phyloP scores from a whole-genome alignment of 2,329 filamentous ascomycete species.

The Juglanconis oblonga region DNA sequence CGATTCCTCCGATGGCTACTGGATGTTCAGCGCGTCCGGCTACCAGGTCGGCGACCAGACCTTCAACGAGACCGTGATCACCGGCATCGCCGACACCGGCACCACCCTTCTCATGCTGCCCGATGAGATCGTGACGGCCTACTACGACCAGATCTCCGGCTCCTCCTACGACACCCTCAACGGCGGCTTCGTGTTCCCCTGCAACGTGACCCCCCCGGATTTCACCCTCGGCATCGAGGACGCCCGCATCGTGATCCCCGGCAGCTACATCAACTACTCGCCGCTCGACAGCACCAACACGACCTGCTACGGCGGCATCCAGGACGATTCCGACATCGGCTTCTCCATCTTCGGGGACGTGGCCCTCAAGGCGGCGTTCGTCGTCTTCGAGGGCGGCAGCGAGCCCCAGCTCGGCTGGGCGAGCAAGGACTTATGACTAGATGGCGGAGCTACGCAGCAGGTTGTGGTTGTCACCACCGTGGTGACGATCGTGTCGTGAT shows the following conservation, averaged over 20 bases:
- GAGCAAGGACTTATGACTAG: slow-evolving; percentile 22
- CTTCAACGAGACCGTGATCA: slow-evolving; percentile 31
- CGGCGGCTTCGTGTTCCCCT: slow-evolving; percentile 43
- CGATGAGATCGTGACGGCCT: slow-evolving; percentile 43
- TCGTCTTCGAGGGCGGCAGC: slow-evolving; percentile 33
- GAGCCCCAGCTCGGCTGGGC: slow-evolving; percentile 39
- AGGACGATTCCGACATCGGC: slow-evolving; percentile 25
- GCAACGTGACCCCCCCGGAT: slow-evolving; percentile 31
- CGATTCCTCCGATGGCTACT: slow-evolving; percentile 57
- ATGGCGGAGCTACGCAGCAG: slow-evolving; percentile 9
- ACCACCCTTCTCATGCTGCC: slow-evolving; percentile 54
- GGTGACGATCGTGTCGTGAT: slow-evolving; percentile 1
- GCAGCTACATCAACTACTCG: slow-evolving; percentile 35
- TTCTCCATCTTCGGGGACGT: slow-evolving; percentile 31
- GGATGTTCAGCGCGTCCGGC: slow-evolving; percentile 50
- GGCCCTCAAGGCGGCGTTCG: slow-evolving; percentile 30
- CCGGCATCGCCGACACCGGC: slow-evolving; percentile 57
- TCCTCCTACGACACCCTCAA: slow-evolving; percentile 32
- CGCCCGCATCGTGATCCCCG: slow-evolving; percentile 31
- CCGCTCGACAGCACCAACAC: slow-evolving; percentile 21
- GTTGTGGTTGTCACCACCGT: slow-evolving; percentile 12
- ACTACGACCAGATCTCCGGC: slow-evolving; percentile 47
- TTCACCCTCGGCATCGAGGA: slow-evolving; percentile 34
- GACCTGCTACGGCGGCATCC: slow-evolving; percentile 35
- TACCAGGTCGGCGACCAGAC: slow-evolving; percentile 34